phyloP scores from a whole-genome alignment of 306 rosid genomes.

The Parietaria judaica region DNA sequence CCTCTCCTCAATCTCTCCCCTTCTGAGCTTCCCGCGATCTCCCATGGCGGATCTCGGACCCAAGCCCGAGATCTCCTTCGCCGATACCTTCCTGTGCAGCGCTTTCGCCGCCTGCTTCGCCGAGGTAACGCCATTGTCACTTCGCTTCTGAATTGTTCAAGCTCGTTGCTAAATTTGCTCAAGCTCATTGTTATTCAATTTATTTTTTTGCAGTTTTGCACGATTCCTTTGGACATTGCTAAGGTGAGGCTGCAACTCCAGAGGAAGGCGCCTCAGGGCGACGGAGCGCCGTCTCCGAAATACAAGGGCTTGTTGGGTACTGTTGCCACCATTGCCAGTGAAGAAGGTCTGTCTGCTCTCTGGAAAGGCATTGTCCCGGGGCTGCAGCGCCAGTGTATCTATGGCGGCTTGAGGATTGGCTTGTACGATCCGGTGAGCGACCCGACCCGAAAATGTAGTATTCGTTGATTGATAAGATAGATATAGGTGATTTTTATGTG shows the following conservation, averaged over 20 bases:
- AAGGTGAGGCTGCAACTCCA: conserved; percentile 98
- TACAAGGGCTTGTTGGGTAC: conserved; percentile 77
- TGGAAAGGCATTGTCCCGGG: conserved; percentile 98
- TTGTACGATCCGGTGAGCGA: conserved; percentile 95
- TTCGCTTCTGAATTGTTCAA: not conserved
- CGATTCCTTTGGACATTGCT: conserved; percentile 90
- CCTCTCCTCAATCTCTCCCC: conserved; percentile 7
- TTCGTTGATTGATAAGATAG: conserved; percentile 27
- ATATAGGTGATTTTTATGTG: conserved; percentile 7
- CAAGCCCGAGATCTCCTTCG: conserved; percentile 54
- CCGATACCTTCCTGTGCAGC: conserved; percentile 65
- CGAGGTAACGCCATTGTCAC: conserved; percentile 41
- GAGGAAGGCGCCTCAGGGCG: conserved; percentile 45
- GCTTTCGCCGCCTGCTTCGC: conserved; percentile 96
- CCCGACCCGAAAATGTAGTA: not conserved
- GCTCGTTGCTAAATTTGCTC: no score
- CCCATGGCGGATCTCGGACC: conserved; percentile 78
- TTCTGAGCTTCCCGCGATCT: conserved; percentile 5
- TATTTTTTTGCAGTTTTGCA: conserved; percentile 53
- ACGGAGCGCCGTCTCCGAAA: conserved; percentile 42
- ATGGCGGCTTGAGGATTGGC: conserved; percentile 96
- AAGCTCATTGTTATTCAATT: no score
- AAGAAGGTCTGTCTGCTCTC: conserved; percentile 78
- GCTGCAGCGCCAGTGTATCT: conserved; percentile 85
- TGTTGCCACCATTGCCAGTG: conserved; percentile 69